Conservation (phyloP, 176 grass and related monocot genomes). For the Oryza glaberrima region DNA sequence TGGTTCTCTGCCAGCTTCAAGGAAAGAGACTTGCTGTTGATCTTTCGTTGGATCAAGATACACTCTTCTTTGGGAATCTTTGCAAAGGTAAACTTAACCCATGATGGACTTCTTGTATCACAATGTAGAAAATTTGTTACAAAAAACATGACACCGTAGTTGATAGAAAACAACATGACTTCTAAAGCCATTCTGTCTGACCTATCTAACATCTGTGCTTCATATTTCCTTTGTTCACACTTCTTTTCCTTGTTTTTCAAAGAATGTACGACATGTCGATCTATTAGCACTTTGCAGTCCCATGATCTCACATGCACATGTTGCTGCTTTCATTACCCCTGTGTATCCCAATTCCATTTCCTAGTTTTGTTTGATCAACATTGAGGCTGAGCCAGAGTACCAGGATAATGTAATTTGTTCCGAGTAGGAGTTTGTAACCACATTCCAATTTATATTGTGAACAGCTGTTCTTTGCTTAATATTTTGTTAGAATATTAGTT, state of each 20-base stretch:
- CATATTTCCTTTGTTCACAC: background rate
- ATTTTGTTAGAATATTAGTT: slow-evolving; percentile 28
- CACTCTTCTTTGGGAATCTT: slow-evolving; percentile 92
- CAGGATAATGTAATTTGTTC: background rate
- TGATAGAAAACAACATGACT: slow-evolving; percentile 15
- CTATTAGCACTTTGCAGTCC: background rate
- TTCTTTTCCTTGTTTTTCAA: background rate
- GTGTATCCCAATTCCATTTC: background rate
- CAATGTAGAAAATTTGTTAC: background rate
- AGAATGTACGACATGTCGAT: slow-evolving; percentile 23
- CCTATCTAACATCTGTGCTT: background rate
- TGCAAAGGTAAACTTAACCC: slow-evolving; percentile 59
- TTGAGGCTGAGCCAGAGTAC: background rate
- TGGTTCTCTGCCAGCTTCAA: slow-evolving; percentile 69
- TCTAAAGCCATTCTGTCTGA: background rate
- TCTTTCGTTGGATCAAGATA: slow-evolving; percentile 81
- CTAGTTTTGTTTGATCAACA: slow-evolving; percentile 1
- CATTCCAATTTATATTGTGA: background rate
- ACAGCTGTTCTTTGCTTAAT: slow-evolving; percentile 19
- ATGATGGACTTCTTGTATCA: slow-evolving; percentile 27
- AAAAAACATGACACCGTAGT: background rate
- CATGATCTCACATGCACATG: slow-evolving; percentile 7
- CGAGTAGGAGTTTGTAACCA: background rate
- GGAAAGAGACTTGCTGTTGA: slow-evolving; percentile 76
- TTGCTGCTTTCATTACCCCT: background rate